Conservation (phyloP, 805 yeast species). For the Saccharomyces kudriavzevii region DNA sequence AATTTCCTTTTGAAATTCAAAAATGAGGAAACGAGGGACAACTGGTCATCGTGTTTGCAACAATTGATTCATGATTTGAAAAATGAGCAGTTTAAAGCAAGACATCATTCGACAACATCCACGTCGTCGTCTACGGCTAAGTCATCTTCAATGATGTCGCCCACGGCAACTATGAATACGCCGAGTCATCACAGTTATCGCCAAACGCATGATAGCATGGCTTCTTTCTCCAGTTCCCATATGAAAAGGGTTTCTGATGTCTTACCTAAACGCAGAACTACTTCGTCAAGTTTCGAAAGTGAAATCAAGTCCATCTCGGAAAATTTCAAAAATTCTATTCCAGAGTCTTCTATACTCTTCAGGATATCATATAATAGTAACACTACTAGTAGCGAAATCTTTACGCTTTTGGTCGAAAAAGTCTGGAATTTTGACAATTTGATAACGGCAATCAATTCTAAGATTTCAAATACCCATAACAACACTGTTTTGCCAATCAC, state of each 20-base stretch:
- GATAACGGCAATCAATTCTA: slow-evolving; percentile 48
- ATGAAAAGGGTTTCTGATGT: slow-evolving; percentile 26
- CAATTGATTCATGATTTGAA: slow-evolving; percentile 25
- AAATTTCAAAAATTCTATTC: slow-evolving; percentile 32
- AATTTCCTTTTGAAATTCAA: slow-evolving; percentile 74
- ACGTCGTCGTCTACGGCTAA: slow-evolving; percentile 1
- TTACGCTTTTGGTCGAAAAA: slow-evolving; percentile 56
- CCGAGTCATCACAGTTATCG: background rate
- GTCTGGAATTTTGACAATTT: slow-evolving; percentile 45
- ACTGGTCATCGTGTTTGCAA: slow-evolving; percentile 70
- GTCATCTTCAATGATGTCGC: slow-evolving; percentile 16
- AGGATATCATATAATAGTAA: slow-evolving; percentile 33
- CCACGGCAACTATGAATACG: slow-evolving; percentile 1
- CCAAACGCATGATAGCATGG: slow-evolving; percentile 23
- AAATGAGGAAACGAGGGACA: slow-evolving; percentile 72
- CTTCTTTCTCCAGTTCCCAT: slow-evolving; percentile 18
- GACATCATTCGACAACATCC: slow-evolving; percentile 1
- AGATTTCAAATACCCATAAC: slow-evolving; percentile 46
- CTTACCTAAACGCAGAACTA: slow-evolving; percentile 18
- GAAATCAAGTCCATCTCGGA: slow-evolving; percentile 36
- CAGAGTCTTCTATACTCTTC: slow-evolving; percentile 33
- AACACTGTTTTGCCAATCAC: slow-evolving; percentile 14
- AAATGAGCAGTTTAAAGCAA: slow-evolving; percentile 14
- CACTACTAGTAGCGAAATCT: slow-evolving; percentile 35
- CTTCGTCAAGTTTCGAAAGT: slow-evolving; percentile 23